Percentiles rank a stretch among this genome's conserved stretches.
Evolutionary conservation across 129 eudicot genomes (phyloP).

Genomic region (Lactuca saligna): DNA sequence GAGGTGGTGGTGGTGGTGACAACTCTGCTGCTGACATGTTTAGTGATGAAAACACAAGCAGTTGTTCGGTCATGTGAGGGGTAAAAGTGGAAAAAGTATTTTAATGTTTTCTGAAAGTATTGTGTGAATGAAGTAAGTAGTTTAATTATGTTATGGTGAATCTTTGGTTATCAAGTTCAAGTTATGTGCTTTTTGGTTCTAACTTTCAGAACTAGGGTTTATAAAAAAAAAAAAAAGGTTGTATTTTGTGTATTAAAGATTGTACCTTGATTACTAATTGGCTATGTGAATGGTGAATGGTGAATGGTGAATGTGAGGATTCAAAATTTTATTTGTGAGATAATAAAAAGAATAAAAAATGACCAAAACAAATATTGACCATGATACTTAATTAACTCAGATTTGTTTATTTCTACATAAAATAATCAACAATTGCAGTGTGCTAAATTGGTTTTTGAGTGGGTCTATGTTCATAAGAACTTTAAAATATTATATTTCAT

Average conservation of each 20-base stretch:
- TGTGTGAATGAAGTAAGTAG: constrained; percentile 32
- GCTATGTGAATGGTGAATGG: too few species aligned
- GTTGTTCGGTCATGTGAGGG: constrained; percentile 74
- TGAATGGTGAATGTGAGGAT: too few species aligned
- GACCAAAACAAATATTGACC: too few species aligned
- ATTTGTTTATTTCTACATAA: too few species aligned
- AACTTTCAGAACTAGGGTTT: neutral
- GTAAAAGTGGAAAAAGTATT: constrained; percentile 18
- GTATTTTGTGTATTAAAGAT: neutral
- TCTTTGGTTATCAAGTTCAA: constrained; percentile 26
- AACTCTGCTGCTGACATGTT: constrained; percentile 48
- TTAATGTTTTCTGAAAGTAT: constrained; percentile 21
- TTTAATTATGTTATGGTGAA: constrained; percentile 28
- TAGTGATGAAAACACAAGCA: constrained; percentile 77
- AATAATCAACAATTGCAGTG: too few species aligned
- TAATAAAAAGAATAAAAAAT: too few species aligned
- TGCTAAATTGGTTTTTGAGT: too few species aligned
- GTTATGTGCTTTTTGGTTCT: constrained; percentile 15
- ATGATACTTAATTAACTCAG: too few species aligned
- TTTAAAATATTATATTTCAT: too few species aligned
- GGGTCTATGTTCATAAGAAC: too few species aligned
- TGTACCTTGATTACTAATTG: constrained; percentile 4
- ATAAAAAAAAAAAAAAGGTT: constrained; percentile 7
- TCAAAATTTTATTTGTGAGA: too few species aligned
- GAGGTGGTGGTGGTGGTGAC: constrained; percentile 29